Base-by-base conservation (phyloP, 2,329 filamentous ascomycete species). In the Aspergillus hortae region DNA sequence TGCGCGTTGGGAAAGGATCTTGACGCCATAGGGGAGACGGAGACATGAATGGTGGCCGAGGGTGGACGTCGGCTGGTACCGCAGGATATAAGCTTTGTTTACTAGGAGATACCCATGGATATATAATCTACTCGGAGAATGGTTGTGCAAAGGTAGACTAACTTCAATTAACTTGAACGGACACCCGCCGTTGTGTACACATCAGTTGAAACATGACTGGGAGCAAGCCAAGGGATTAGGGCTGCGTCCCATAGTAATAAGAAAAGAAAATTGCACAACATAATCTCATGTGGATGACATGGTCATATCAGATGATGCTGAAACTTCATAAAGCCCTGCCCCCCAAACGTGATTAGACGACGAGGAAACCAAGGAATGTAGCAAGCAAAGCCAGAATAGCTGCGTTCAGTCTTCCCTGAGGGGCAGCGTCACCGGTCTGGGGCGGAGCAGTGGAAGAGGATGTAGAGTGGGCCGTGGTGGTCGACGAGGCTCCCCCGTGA, bases 1-100 rank as follows among this genome's bases (percentile, higher is more conserved):
- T 74, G 72, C 57, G 65, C 70, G 7, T 52, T 70, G 46, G 64
- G 62, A 15, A 68, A 65, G 56, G 62, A 70, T 19, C 62, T 71
- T 15, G 69, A 71, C 50, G 61, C 63, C 3, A 56, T 69, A 33
- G 67, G 64, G 12, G 59, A 62, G 23, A 46, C 50, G 1, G 58
- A 60, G 15, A 14, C 46, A 9, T 55, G 38, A 21, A 14, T 5
- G 27, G 27, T 27, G 25, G 5, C 25, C 25, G 25, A 27, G 25
- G 9, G 25, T 11, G 42, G 30, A 36, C 23, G 46, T 49, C 43
- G 27, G 43, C 46, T 53, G 44, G 47, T 17, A 48, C 44, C 32
- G 41, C 44, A 53, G 30, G 40, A 51, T 51, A 48, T 52, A 50
- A 52, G 53, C 40, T 64, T 54, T 62, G 51, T 46, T 56, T 54